Conservation (phyloP, 106 monocot species). For the Chionographis japonica region DNA sequence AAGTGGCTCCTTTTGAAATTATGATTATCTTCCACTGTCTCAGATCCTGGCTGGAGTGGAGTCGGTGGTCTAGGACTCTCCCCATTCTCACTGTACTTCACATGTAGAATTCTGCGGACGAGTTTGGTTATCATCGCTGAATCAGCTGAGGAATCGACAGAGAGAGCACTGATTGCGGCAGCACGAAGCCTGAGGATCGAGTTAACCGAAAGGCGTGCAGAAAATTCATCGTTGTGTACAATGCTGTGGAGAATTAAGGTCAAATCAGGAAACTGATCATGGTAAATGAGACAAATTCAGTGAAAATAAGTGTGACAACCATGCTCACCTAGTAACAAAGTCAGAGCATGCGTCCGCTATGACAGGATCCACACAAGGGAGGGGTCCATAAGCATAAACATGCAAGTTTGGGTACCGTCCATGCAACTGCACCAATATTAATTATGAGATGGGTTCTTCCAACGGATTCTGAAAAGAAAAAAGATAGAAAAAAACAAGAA, state of each 20-base stretch:
- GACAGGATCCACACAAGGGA: conserved; percentile 73
- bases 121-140: conserved; percentile 68
- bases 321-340: conserved; percentile 76
- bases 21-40: conserved; percentile 22
- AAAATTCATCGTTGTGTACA: conserved; percentile 91
- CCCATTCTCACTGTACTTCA: conserved; percentile 22
- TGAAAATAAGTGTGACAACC: background rate
- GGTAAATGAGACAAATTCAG: background rate
- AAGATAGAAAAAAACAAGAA: background rate
- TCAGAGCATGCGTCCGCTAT: conserved; percentile 92
- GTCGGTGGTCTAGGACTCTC: conserved; percentile 5
- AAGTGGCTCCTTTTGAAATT: conserved; percentile 25
- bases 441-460: background rate
- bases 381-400: conserved; percentile 90
- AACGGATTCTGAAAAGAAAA: background rate
- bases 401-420: conserved; percentile 68
- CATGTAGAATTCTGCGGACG: conserved; percentile 47
- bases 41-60: conserved; percentile 3
- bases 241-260: conserved; percentile 47
- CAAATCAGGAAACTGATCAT: background rate
- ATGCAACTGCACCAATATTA: conserved; percentile 44
- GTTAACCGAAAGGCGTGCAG: conserved; percentile 83
- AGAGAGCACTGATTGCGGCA: conserved; percentile 75
- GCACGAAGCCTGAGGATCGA: conserved; percentile 84
- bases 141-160: conserved; percentile 72